Conservation (phyloP, 2,329 filamentous ascomycete genomes). For the Botryosphaeria agaves region DNA sequence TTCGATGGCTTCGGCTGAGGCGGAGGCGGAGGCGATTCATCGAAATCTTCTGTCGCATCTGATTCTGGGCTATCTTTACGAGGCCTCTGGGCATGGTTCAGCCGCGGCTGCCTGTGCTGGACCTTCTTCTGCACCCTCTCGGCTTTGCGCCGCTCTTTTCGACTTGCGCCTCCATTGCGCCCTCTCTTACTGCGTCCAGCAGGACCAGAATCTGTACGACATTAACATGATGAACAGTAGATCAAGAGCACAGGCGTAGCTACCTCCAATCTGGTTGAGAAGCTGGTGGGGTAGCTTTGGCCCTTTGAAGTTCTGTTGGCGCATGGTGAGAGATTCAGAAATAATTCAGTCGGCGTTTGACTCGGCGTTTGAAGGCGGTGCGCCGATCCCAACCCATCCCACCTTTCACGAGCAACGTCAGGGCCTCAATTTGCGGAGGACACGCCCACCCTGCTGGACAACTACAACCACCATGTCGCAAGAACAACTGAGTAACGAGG, state of each 20-base stretch:
- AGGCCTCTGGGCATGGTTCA: neutral
- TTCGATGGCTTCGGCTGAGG: constrained; percentile 1
- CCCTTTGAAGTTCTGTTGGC: constrained; percentile 15
- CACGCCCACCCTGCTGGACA: too few species aligned
- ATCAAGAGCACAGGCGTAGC: neutral
- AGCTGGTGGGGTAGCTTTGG: constrained; percentile 29
- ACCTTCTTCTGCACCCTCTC: constrained; percentile 45
- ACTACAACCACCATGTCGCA: constrained; percentile 23
- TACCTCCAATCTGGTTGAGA: constrained; percentile 24
- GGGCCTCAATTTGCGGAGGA: too few species aligned
- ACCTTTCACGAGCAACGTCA: too few species aligned
- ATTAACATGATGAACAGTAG: constrained; percentile 6
- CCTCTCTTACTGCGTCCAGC: constrained; percentile 8
- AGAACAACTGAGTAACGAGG: constrained; percentile 41
- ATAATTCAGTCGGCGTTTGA: constrained; percentile 1
- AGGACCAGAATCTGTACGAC: constrained; percentile 6
- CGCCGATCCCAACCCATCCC: neutral
- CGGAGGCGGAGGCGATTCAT: constrained; percentile 6
- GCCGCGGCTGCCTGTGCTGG: constrained; percentile 13
- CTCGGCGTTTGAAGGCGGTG: neutral
- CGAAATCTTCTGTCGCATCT: constrained; percentile 11
- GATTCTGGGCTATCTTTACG: neutral
- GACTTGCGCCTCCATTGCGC: constrained; percentile 14
- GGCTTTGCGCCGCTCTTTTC: constrained; percentile 51
- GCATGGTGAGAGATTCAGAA: constrained; percentile 13